Evolutionary conservation across 2,329 filamentous ascomycete genomes (phyloP).

Genomic region (Exutisphaerella laricina): DNA sequence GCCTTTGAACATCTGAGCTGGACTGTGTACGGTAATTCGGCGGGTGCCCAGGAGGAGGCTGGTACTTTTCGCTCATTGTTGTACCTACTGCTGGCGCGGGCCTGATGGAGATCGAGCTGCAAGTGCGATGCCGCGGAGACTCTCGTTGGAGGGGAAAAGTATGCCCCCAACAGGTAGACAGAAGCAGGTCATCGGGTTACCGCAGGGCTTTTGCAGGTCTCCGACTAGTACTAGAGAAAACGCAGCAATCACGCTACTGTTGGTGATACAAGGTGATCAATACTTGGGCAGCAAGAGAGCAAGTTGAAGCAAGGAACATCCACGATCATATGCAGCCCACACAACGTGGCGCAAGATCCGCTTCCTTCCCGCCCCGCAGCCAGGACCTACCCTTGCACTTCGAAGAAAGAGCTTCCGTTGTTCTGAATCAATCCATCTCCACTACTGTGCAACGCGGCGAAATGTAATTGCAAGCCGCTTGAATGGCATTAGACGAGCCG

Average conservation of each 20-base stretch:
- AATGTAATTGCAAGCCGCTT: constrained; percentile 4
- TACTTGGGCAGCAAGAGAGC: constrained; percentile 3
- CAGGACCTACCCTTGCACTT: too few species aligned
- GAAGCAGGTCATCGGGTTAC: constrained; percentile 12
- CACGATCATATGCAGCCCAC: too few species aligned
- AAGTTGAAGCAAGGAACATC: too few species aligned
- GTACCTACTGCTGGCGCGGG: constrained; percentile 13
- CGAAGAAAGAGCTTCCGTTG: too few species aligned
- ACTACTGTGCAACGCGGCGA: background rate
- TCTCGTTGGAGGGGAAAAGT: background rate
- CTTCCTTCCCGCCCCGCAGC: too few species aligned
- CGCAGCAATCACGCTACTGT: background rate
- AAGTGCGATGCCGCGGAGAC: background rate
- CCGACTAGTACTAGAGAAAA: too few species aligned
- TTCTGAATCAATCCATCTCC: background rate
- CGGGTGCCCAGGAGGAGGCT: constrained; percentile 18
- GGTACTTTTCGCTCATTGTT: constrained; percentile 18
- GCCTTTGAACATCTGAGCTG: constrained; percentile 11
- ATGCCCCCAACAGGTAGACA: constrained; percentile 13
- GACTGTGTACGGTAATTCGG: constrained; percentile 17
- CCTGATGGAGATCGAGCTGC: constrained; percentile 9
- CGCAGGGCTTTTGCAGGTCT: too few species aligned
- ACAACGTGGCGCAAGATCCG: too few species aligned
- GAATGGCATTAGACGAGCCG: constrained; percentile 26
- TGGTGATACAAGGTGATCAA: background rate